Base-by-base conservation (phyloP, 768 basidiomycete genomes). In the Dendrothele bispora region DNA sequence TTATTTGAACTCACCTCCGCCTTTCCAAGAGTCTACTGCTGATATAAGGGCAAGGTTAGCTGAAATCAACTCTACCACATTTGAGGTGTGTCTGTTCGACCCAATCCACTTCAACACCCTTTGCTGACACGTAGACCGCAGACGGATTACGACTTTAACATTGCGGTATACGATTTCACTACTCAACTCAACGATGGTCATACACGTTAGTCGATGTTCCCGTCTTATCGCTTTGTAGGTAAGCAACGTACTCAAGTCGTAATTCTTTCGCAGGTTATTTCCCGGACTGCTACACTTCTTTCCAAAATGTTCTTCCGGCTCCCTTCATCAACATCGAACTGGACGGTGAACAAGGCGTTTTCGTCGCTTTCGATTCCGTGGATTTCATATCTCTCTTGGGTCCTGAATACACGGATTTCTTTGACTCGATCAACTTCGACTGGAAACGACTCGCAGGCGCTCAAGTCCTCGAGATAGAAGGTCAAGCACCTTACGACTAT, bases 81-180 rank as follows among this genome's bases (percentile, higher is more conserved):
- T 74, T 41, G 61, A 60, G 52, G 80, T 79, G 65, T 58, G 34
- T 17, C 20, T 2, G 15, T 7, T 24, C 35, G 7, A 17, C n/a
- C 35, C 39, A 17, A 20, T 29, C 22, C n/a, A 20, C 7, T 17
- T 20, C 6, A n/a, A 29, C 3, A 36, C 12, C 15, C 25, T 36
- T 27, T 55, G 34, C 28, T 42, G 35, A 50, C 22, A 42, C 42
- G 14, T 37, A 40, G 38, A 21, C 4, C n/a, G n/a, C 44, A 86
- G 79, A 82, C 82, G 7, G 83, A 85, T 52, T 86, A 82, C 50
- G 82, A 83, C 56, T 84, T 86, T 63, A 83, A 77, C 55, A 67
- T 65, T 38, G 82, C 73, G 32, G 55, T 86, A 15, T 83, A 77
- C 50, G 69, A 80, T 44, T 75, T 81, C 50, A 75, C 73, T 0